Conservation (phyloP, 495 filamentous ascomycete genomes). For the Neurospora intermedia region DNA sequence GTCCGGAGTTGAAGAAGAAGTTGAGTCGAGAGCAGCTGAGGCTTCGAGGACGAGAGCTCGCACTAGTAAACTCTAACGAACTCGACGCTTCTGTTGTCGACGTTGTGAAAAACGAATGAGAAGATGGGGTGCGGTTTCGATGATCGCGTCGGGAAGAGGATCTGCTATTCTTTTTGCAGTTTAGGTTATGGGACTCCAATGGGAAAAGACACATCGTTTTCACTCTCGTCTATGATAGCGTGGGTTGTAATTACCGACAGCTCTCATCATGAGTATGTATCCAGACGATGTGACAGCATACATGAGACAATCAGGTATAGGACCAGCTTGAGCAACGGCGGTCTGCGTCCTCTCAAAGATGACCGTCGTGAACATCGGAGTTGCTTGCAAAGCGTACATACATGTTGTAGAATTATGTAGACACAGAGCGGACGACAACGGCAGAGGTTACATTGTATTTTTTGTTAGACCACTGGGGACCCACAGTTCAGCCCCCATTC, state of each 20-base stretch:
- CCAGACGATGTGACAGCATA: not conserved
- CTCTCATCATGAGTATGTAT: not conserved
- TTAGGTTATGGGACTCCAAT: too few relatives aligned
- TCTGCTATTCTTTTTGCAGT: too few relatives aligned
- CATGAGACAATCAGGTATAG: not conserved
- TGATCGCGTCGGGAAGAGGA: too few relatives aligned
- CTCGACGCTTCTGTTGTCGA: not conserved
- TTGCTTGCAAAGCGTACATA: too few relatives aligned
- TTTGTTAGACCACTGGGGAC: not conserved
- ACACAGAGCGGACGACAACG: not conserved
- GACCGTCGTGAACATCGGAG: too few relatives aligned
- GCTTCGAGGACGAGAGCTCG: not conserved
- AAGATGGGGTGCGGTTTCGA: too few relatives aligned
- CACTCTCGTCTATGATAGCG: not conserved
- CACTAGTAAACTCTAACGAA: not conserved
- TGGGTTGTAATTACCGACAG: not conserved
- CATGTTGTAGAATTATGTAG: too few relatives aligned
- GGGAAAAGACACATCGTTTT: too few relatives aligned
- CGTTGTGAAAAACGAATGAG: not conserved
- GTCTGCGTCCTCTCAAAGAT: too few relatives aligned
- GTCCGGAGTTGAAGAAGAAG: not conserved
- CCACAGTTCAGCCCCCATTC: not conserved
- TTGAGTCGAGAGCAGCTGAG: not conserved
- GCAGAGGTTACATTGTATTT: not conserved
- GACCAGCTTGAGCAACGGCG: too few relatives aligned